Evolutionary conservation across 202 grass and related monocot species (phyloP).

Genomic region (Sporobolus alterniflorus): DNA sequence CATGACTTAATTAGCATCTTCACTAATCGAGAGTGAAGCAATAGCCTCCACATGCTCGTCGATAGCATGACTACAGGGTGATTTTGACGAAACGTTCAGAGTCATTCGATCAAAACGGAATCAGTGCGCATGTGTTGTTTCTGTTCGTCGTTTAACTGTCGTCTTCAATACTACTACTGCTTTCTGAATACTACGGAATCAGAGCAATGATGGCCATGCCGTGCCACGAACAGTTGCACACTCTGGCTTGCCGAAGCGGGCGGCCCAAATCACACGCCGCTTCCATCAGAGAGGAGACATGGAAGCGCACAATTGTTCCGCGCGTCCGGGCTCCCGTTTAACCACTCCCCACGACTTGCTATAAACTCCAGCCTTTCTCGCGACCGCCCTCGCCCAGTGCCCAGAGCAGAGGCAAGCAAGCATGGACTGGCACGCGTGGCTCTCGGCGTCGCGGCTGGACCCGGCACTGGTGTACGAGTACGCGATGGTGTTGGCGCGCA

Average conservation of each 20-base stretch:
- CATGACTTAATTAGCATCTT: too few relatives aligned
- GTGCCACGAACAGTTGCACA: not conserved
- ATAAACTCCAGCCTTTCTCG: not conserved
- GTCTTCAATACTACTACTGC: not conserved
- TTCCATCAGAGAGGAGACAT: not conserved
- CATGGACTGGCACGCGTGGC: conserved; percentile 96
- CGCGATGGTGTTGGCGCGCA: conserved; percentile 69
- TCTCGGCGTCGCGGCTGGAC: conserved; percentile 63
- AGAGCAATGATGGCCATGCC: too few relatives aligned
- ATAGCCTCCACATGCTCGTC: too few relatives aligned
- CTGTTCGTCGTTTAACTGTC: not conserved
- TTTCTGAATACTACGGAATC: not conserved
- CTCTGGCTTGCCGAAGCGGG: not conserved
- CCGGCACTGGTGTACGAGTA: conserved; percentile 65
- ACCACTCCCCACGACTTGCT: not conserved
- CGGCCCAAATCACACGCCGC: conserved; percentile 4
- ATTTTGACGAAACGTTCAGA: too few relatives aligned
- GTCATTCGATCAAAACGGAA: too few relatives aligned
- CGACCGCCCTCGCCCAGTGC: not conserved
- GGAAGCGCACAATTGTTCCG: not conserved
- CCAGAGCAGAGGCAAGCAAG: not conserved
- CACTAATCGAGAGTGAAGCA: too few relatives aligned
- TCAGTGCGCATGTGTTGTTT: not conserved
- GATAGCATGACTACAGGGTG: too few relatives aligned
- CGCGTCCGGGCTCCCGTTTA: not conserved